Percentiles rank a stretch among this genome's conserved stretches.
Conservation (phyloP, 305 asterid species). For the Solanum aculeatissimum region DNA sequence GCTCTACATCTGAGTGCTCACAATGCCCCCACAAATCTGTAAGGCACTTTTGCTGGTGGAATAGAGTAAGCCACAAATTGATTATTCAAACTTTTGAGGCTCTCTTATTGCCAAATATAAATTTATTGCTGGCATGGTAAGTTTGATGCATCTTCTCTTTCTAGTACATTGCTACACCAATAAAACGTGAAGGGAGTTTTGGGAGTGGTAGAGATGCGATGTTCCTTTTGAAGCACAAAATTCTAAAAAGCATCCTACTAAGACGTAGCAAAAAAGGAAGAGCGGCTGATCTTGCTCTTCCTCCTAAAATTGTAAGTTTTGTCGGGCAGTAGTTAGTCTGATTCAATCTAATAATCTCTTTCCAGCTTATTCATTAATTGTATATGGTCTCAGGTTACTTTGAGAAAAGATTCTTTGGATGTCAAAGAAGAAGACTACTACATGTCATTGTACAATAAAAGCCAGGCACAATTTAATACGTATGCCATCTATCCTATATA, state of each 20-base stretch:
- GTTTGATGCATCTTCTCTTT: background rate
- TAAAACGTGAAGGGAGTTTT: slow-evolving; percentile 39
- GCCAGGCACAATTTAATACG: slow-evolving; percentile 82
- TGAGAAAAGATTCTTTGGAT: slow-evolving; percentile 77
- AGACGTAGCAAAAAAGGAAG: slow-evolving; percentile 97
- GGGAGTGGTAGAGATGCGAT: slow-evolving; percentile 60
- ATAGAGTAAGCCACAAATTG: slow-evolving; percentile 44
- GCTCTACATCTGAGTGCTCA: slow-evolving; percentile 53
- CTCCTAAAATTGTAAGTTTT: slow-evolving; percentile 65
- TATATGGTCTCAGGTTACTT: slow-evolving; percentile 39
- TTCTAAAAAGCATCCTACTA: slow-evolving; percentile 58
- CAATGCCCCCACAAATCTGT: slow-evolving; percentile 67
- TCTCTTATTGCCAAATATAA: background rate
- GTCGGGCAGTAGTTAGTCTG: background rate
- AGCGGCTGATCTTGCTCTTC: slow-evolving; percentile 96
- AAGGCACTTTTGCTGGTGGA: slow-evolving; percentile 98
- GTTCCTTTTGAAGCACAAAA: slow-evolving; percentile 68
- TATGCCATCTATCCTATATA: slow-evolving; percentile 17
- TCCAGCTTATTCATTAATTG: background rate
- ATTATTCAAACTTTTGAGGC: background rate
- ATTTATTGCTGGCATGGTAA: background rate
- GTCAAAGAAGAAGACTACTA: slow-evolving; percentile 84
- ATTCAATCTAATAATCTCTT: background rate
- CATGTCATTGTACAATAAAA: slow-evolving; percentile 63
- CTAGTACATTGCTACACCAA: slow-evolving; percentile 72